A percentile compares a stretch with the other conserved stretches of the same genome.
Evolutionary conservation across 306 rosid species (phyloP).

Genomic region (Myrica gale): DNA sequence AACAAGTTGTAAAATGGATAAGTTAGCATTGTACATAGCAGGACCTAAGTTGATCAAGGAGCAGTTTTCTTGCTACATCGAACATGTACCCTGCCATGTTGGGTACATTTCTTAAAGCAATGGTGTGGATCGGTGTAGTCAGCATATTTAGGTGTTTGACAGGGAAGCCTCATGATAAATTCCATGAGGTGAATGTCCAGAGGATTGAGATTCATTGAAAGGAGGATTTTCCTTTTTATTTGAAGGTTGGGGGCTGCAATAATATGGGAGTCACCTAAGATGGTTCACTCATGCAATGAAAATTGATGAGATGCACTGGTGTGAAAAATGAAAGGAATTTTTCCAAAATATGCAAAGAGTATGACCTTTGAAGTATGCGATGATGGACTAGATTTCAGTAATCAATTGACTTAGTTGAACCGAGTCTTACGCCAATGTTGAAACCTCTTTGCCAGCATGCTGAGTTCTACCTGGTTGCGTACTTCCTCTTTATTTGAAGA

Average conservation of each 20-base stretch:
- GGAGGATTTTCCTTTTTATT: neutral
- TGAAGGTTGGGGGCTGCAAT: too few species aligned
- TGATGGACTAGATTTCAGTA: neutral
- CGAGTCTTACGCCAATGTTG: neutral
- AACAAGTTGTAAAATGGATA: neutral
- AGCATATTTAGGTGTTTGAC: neutral
- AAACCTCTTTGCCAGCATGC: neutral
- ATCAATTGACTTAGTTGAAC: neutral
- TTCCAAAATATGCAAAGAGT: neutral
- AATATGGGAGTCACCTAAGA: neutral
- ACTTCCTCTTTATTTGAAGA: neutral
- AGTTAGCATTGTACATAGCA: neutral
- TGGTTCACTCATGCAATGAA: neutral
- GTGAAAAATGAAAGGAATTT: neutral
- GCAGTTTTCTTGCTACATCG: neutral
- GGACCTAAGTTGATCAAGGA: neutral
- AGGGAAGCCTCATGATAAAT: neutral
- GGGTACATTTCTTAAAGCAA: neutral
- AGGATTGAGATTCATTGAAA: neutral
- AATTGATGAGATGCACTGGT: neutral
- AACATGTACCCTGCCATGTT: neutral
- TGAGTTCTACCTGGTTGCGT: neutral
- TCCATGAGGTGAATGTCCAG: neutral
- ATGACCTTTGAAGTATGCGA: neutral
- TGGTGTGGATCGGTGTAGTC: neutral